Base-by-base conservation (phyloP, 352 stramenopile genomes). In the Globisporangium abappressorium region DNA sequence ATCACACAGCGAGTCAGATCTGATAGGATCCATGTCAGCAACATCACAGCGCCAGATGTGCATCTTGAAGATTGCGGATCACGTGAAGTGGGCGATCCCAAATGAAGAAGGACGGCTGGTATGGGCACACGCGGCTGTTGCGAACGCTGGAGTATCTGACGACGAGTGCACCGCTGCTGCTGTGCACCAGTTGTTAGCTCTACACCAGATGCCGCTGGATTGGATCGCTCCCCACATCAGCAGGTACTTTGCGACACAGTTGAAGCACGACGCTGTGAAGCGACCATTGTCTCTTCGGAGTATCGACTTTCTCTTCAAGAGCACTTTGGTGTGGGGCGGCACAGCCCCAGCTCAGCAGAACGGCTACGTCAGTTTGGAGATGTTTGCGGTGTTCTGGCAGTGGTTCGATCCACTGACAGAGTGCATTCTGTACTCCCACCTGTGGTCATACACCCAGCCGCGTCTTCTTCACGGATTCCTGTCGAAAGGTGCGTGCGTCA, bases 261-360 rank as follows among this genome's bases (percentile, higher is more conserved):
- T 94, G 2, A 84, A 89, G 60, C 70, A 74, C 41, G 83, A 90
- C 55, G 87, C 87, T 3, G 85, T 86, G 5, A 80, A 75, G 49
- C 84, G 86, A 2, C 86, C 86, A 9, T 69, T 94, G 20, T 94
- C 84, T 15, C 71, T 79, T 1, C 81, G 87, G 1, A 92, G 83
- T 36, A 91, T 94, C 55, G 87, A 93, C 24, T 94, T 94, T 62
- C 64, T 94, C 7, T 77, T 71, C 69, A 90, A 90, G 69, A 92
- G 81, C 64, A 77, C 82, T 14, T 75, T 91, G 9, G 80, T 93
- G 14, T 94, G 84, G 87, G 83, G 86, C 5, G 68, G 71, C 34
- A 59, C 57, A 34, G 63, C 81, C 1, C 82, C 87, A 18, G 74
- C 73, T 0, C 77, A 81, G 59, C 71, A 70, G 5, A 69, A 76